Evolutionary conservation across 2,329 filamentous ascomycete genomes (phyloP), one percentile per base, ranked within the genome.

Genomic region (Neonectria hederae): DNA sequence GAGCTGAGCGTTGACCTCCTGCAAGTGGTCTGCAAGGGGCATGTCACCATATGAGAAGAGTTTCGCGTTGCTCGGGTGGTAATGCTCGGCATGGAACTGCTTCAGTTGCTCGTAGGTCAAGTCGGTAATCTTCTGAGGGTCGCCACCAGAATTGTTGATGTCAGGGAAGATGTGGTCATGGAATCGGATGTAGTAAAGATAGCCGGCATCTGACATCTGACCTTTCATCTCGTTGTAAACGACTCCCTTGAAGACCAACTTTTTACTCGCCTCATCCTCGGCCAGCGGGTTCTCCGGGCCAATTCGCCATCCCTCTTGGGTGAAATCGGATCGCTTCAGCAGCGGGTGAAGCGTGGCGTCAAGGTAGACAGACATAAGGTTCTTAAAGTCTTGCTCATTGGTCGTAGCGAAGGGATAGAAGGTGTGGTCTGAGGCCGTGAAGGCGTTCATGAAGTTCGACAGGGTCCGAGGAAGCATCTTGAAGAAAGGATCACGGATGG

Each of bases 181-280:
- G 79, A 97, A 99, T 57, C 91, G 88, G 70, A 97, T 97, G 78
- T 97, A 98, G 83, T 93, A 99, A 1, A 98, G 83, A 74, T 99
- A 99, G 70, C 93, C 93, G 7, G 95, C 94, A 78, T 99, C 96
- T 2, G 96, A 98, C 90, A 98, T 97, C 76, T 97, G 94, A 0
- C 96, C 96, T 81, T 99, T 99, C 96, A 99, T 99, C 82, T 99
- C 96, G 75, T 99, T 99, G 82, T 98, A 98, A 1, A 98, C 95
- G 1, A 98, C 96, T 26, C 95, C 95, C 82, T 98, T 98, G 85
- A 98, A 98, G 0, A 97, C 92, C 43, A 97, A 81, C 67, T 88
- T 89, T 77, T 89, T 88, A 75, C 89, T 87, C 60, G 89, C 85
- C 73, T 77, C 83, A 10, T 78, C 76, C 66, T 78, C 84, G 1